Percentiles rank a stretch among this genome's conserved stretches.
phyloP scores from a whole-genome alignment of 495 filamentous ascomycete genomes.

The Chaetomium fimeti region DNA sequence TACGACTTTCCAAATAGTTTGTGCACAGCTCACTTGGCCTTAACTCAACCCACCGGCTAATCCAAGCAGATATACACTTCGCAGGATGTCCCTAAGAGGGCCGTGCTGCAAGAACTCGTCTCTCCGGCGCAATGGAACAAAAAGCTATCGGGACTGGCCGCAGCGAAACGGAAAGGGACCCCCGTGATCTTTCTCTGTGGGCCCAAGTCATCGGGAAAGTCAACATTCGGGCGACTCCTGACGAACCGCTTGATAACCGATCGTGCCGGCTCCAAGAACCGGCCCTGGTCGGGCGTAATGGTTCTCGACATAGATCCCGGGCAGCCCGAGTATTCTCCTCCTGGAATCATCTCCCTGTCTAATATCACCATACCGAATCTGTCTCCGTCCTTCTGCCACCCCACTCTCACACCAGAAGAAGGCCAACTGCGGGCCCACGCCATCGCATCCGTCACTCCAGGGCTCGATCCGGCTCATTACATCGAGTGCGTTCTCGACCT shows the following conservation, averaged over 20 bases:
- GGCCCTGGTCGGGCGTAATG: slow-evolving; percentile 45
- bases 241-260: slow-evolving; percentile 68
- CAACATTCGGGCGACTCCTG: slow-evolving; percentile 76
- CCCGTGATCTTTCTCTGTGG: slow-evolving; percentile 64
- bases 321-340: slow-evolving; percentile 76
- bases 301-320: slow-evolving; percentile 82
- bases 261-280: slow-evolving; percentile 29
- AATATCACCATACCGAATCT: slow-evolving; percentile 63
- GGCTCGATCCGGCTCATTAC: slow-evolving; percentile 69
- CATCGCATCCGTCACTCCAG: slow-evolving; percentile 67
- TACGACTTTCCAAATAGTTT: slow-evolving; percentile 45
- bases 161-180: slow-evolving; percentile 41
- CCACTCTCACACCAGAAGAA: slow-evolving; percentile 33
- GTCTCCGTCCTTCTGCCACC: slow-evolving; percentile 73
- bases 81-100: slow-evolving; percentile 43
- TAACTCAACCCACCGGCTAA: slow-evolving; percentile 18
- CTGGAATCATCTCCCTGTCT: slow-evolving; percentile 73
- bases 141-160: slow-evolving; percentile 41
- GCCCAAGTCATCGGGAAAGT: slow-evolving; percentile 83
- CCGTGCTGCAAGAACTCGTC: slow-evolving; percentile 58
- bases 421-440: slow-evolving; percentile 61
- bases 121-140: slow-evolving; percentile 66
- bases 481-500: slow-evolving; percentile 66
- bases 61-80: slow-evolving; percentile 48
- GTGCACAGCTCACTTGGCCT: background rate